Conservation (phyloP, 495 filamentous ascomycete species). For the Aspergillus leporis region DNA sequence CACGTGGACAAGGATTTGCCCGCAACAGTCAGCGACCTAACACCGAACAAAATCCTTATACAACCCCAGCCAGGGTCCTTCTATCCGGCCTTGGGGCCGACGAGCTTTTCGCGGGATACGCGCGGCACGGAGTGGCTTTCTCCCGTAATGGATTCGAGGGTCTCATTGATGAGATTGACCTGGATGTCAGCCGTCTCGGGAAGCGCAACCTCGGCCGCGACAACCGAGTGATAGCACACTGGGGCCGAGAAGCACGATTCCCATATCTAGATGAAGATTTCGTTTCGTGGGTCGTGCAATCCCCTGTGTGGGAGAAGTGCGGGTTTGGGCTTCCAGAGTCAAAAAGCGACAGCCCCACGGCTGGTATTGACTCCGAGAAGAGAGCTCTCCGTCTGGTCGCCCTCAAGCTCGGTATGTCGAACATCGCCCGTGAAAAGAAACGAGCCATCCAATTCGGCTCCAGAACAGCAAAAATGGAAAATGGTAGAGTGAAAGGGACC, state of each 20-base stretch:
- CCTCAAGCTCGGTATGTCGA: constrained; percentile 65
- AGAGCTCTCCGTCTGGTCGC: constrained; percentile 78
- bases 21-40: constrained; percentile 12
- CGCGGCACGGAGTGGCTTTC: constrained; percentile 78
- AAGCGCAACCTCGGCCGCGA: constrained; percentile 93
- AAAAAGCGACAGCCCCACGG: constrained; percentile 1
- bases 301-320: constrained; percentile 81
- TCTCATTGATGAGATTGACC: constrained; percentile 78
- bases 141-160: constrained; percentile 62
- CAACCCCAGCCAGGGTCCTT: constrained; percentile 75
- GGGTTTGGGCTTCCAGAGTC: constrained; percentile 57
- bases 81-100: constrained; percentile 94
- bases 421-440: constrained; percentile 83
- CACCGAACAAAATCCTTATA: constrained; percentile 44
- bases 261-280: constrained; percentile 89
- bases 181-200: constrained; percentile 84
- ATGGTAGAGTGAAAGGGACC: constrained; percentile 71
- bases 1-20: constrained; percentile 66
- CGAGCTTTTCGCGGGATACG: constrained; percentile 93
- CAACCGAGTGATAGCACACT: constrained; percentile 85
- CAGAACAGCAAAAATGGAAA: constrained; percentile 83
- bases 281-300: constrained; percentile 72
- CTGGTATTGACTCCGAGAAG: constrained; percentile 72
- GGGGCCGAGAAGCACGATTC: constrained; percentile 89
- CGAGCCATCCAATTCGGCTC: constrained; percentile 89